Conservation (phyloP, 2,329 filamentous ascomycete species). For the Fusarium duplospermum region DNA sequence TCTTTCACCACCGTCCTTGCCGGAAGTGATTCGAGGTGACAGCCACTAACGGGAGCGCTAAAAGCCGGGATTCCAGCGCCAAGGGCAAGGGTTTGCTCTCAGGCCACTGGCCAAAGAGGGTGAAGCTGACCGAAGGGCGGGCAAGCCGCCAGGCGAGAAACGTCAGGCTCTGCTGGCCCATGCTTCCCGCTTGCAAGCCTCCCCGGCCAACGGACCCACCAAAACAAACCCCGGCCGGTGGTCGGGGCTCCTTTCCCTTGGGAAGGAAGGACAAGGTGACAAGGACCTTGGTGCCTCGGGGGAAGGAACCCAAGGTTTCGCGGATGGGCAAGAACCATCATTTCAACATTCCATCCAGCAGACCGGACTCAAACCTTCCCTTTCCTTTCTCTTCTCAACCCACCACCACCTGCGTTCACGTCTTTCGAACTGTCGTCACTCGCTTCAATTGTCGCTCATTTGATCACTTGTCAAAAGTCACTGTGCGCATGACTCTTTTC, state of each 20-base stretch:
- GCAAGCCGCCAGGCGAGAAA: conserved; percentile 14
- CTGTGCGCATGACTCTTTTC: conserved; percentile 26
- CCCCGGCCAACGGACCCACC: conserved; percentile 37
- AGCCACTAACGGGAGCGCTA: conserved; percentile 37
- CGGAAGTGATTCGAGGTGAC: conserved; percentile 36
- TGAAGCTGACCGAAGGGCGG: conserved; percentile 2
- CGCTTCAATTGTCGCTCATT: conserved; percentile 19
- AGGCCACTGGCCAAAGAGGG: neutral
- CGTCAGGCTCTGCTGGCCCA: conserved; percentile 32
- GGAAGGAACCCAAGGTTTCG: neutral
- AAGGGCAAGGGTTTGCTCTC: conserved; percentile 22
- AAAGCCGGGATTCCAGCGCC: conserved; percentile 19
- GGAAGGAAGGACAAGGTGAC: conserved; percentile 1
- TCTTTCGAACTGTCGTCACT: conserved; percentile 1
- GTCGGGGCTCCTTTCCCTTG: conserved; percentile 10
- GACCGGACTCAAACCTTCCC: conserved; percentile 25
- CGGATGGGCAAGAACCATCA: conserved; percentile 5
- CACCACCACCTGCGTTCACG: conserved; percentile 15
- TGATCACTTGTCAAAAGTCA: conserved; percentile 11
- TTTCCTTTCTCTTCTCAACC: conserved; percentile 12
- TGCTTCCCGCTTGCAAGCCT: conserved; percentile 29
- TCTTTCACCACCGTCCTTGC: conserved; percentile 36
- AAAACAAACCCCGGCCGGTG: conserved; percentile 34
- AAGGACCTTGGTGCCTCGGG: conserved; percentile 3
- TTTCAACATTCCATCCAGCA: conserved; percentile 33